phyloP scores from a whole-genome alignment of 345 rosid genomes.

The Eucalyptus cloeziana region DNA sequence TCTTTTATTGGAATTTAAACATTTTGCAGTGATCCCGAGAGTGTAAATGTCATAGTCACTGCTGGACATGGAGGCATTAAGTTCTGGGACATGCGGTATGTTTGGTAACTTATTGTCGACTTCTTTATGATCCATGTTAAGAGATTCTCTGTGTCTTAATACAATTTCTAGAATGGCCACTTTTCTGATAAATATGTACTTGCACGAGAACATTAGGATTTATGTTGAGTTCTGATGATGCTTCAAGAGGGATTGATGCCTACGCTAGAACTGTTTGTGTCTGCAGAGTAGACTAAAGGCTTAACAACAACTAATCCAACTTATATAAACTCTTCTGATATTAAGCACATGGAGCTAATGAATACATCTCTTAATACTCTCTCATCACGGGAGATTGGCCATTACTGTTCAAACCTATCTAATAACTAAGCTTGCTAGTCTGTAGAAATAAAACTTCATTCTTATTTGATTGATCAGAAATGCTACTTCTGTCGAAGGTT shows the following conservation, averaged over 20 bases:
- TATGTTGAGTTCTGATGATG: neutral
- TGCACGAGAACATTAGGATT: neutral
- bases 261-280: neutral
- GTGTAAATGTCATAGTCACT: constrained; percentile 53
- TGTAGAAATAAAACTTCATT: neutral
- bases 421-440: neutral
- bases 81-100: constrained; percentile 90
- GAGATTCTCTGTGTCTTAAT: neutral
- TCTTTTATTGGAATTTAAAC: neutral
- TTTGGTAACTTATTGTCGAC: neutral
- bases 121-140: neutral
- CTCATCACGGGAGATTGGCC: neutral
- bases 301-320: neutral
- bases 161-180: neutral
- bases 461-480: neutral
- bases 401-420: neutral
- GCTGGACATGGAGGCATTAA: constrained; percentile 85
- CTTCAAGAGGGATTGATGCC: neutral
- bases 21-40: constrained; percentile 49
- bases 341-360: neutral
- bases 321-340: neutral
- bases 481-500: neutral
- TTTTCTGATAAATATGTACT: neutral
- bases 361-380: neutral
- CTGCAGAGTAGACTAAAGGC: neutral